Percentiles rank a stretch among this genome's conserved stretches.
Evolutionary conservation across 331 rosid genomes (phyloP).

Genomic region (Phaseolus coccineus): DNA sequence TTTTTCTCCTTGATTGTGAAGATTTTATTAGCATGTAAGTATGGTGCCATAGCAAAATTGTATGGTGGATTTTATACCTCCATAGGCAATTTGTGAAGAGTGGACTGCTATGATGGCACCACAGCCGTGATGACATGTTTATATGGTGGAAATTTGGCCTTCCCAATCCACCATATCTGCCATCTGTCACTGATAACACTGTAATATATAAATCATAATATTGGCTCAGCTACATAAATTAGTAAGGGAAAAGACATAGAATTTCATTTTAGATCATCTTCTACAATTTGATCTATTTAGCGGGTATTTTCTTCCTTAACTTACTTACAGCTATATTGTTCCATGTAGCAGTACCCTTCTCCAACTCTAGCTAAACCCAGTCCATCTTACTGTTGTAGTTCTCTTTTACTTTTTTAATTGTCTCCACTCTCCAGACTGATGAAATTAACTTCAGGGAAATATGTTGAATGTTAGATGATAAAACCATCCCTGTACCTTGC

Average conservation of each 20-base stretch:
- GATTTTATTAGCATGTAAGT: not conserved
- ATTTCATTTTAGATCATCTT: not conserved
- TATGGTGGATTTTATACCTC: not conserved
- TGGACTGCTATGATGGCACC: not conserved
- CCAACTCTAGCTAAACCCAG: not conserved
- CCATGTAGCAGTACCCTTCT: not conserved
- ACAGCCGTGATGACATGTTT: not conserved
- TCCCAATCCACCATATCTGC: not conserved
- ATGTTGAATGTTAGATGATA: not conserved
- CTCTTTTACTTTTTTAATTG: not conserved
- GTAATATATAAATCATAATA: not conserved
- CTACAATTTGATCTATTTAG: not conserved
- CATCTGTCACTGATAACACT: not conserved
- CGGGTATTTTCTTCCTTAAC: not conserved
- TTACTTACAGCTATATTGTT: not conserved
- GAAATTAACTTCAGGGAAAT: not conserved
- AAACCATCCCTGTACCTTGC: not conserved
- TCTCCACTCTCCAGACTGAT: not conserved
- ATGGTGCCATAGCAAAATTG: not conserved
- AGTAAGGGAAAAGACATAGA: not conserved
- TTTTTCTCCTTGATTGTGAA: slow-evolving; percentile 12
- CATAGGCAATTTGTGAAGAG: not conserved
- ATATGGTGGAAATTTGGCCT: not conserved
- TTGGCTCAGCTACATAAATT: not conserved
- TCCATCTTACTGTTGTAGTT: slow-evolving; percentile 10